phyloP scores from a whole-genome alignment of 139 green algal genomes.

The Diplosphaera chodatii region DNA sequence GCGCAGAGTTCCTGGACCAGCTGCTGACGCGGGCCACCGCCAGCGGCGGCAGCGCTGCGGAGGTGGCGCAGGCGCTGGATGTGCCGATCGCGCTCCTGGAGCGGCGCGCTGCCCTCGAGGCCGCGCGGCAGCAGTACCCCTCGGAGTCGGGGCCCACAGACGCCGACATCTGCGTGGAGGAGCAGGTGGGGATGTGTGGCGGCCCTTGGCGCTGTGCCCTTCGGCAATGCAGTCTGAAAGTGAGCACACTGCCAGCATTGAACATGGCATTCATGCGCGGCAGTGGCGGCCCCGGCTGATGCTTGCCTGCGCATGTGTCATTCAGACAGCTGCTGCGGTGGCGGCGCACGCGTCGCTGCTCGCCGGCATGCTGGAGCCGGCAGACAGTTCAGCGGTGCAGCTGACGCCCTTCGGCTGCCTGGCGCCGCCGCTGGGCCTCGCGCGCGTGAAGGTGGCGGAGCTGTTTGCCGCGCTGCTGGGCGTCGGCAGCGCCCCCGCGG shows the following conservation, averaged over 20 bases:
- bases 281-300: too few species aligned
- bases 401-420: constrained; percentile 75
- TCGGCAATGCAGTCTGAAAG: too few species aligned
- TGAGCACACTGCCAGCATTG: too few species aligned
- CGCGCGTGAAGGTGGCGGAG: constrained; percentile 69
- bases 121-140: not conserved
- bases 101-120: constrained; percentile 27
- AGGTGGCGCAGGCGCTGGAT: constrained; percentile 61
- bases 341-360: constrained; percentile 5
- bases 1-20: constrained; percentile 23
- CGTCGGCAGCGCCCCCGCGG: constrained; percentile 42
- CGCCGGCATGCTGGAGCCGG: constrained; percentile 21
- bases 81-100: constrained; percentile 79
- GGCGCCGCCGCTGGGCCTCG: constrained; percentile 56
- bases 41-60: not conserved
- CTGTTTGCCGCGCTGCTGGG: constrained; percentile 72
- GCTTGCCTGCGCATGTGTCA: too few species aligned
- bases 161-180: constrained; percentile 18
- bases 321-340: constrained; percentile 26
- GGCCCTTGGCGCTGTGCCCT: too few species aligned
- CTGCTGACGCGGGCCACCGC: constrained; percentile 23
- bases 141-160: constrained; percentile 4
- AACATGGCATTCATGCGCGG: too few species aligned
- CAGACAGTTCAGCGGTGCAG: constrained; percentile 23
- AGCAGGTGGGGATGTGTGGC: constrained; percentile 27